These are phyloP conservation scores for Fusarium sp. DNA, from an alignment of 2,329 filamentous ascomycete species.

Conservation along the genomic window DNA sequence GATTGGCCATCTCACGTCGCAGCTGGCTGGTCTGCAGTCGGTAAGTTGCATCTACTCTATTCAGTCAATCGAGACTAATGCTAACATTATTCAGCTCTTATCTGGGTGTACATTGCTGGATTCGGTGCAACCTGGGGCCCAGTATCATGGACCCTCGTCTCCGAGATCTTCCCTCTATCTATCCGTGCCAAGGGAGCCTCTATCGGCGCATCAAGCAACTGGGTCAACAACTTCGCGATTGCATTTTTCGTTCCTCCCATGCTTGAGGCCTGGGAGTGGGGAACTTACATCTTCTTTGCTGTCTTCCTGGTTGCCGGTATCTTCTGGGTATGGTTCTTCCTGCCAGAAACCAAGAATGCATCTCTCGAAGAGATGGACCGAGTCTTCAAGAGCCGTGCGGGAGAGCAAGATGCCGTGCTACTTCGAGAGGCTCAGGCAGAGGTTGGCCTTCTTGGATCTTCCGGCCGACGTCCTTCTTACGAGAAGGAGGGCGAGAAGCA, in stretches of 20 bases:
- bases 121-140: slow-evolving; percentile 63
- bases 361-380: slow-evolving; percentile 70
- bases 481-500: slow-evolving; percentile 29
- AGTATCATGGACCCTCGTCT: slow-evolving; percentile 64
- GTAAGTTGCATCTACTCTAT: neutral
- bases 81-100: slow-evolving; percentile 36
- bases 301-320: slow-evolving; percentile 63
- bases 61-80: rapidly evolving
- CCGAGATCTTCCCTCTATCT: slow-evolving; percentile 63
- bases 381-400: slow-evolving; percentile 62
- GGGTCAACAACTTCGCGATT: slow-evolving; percentile 64
- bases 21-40: slow-evolving; percentile 58
- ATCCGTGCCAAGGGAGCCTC: slow-evolving; percentile 62
- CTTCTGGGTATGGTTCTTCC: slow-evolving; percentile 65
- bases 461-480: slow-evolving; percentile 4
- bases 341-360: slow-evolving; percentile 70
- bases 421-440: slow-evolving; percentile 44
- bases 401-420: slow-evolving; percentile 45
- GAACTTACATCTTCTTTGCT: slow-evolving; percentile 72
- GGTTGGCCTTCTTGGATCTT: slow-evolving; percentile 33
- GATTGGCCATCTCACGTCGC: slow-evolving; percentile 52
- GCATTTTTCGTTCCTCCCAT: slow-evolving; percentile 63
- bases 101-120: slow-evolving; percentile 67
- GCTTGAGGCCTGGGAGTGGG: slow-evolving; percentile 58
- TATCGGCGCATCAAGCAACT: slow-evolving; percentile 61